A percentile compares a stretch with the other conserved stretches of the same genome.
phyloP scores from a whole-genome alignment of 768 basidiomycete species.

The Phlegmacium glaucopus region DNA sequence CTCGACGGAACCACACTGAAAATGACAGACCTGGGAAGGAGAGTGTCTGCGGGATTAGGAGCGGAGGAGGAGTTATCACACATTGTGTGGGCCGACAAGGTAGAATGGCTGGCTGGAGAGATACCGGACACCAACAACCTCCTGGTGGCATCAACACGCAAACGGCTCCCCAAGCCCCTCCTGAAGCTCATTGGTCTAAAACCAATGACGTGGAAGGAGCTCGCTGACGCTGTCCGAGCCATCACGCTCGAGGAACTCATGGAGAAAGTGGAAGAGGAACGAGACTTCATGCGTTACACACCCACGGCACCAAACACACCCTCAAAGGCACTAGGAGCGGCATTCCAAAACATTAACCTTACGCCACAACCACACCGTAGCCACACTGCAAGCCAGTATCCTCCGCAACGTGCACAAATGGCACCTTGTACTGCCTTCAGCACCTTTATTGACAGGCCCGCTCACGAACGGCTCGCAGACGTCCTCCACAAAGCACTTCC shows the following conservation, averaged over 20 bases:
- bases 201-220: conserved; percentile 9
- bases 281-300: not conserved
- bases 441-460: not conserved
- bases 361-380: not conserved
- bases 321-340: not conserved
- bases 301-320: not conserved
- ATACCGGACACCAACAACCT: conserved; percentile 12
- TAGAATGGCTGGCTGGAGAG: conserved; percentile 10
- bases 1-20: conserved; percentile 8
- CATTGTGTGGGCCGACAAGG: conserved; percentile 20
- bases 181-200: not conserved
- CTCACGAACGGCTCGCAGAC: not conserved
- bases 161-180: conserved; percentile 7
- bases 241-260: not conserved
- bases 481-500: not conserved
- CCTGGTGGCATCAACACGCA: conserved; percentile 7
- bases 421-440: not conserved
- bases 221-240: not conserved
- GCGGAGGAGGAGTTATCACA: conserved; percentile 16
- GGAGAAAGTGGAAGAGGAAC: not conserved
- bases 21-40: conserved; percentile 12
- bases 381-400: not conserved
- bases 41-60: conserved; percentile 8
- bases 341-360: not conserved
- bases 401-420: not conserved